phyloP scores from a whole-genome alignment of 2,329 filamentous ascomycete species.

The Alternaria sp. region DNA sequence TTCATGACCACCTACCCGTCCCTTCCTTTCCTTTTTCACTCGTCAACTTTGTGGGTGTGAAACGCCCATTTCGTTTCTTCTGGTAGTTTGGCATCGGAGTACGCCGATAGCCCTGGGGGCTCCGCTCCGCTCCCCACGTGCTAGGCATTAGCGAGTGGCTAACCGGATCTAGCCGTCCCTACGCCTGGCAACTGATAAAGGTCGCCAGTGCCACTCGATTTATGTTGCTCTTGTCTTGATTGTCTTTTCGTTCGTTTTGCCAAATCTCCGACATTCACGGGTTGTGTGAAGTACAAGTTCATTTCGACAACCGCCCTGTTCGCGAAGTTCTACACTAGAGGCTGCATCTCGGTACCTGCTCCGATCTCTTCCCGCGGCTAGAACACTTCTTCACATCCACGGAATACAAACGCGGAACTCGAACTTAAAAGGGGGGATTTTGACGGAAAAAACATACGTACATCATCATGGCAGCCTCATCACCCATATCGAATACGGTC shows the following conservation, averaged over 20 bases:
- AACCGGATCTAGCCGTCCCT: slow-evolving; percentile 11
- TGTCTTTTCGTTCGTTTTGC: neutral
- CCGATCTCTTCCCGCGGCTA: neutral
- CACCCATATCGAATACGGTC: slow-evolving; percentile 47
- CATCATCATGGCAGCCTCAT: slow-evolving; percentile 38
- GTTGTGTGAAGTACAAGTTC: neutral
- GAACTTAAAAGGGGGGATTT: neutral
- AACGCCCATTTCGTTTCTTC: slow-evolving; percentile 12
- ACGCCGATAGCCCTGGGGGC: slow-evolving; percentile 16
- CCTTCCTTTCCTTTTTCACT: neutral
- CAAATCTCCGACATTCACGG: neutral
- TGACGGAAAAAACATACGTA: neutral
- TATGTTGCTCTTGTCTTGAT: neutral
- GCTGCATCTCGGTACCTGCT: neutral
- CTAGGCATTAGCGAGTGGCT: slow-evolving; percentile 23
- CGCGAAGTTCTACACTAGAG: neutral
- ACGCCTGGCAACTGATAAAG: slow-evolving; percentile 23
- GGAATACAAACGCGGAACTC: neutral
- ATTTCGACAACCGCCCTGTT: neutral
- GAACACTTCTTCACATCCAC: neutral
- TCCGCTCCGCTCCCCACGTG: slow-evolving; percentile 22
- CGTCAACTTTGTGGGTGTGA: neutral
- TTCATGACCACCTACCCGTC: neutral
- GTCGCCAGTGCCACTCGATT: neutral
- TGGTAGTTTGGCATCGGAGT: slow-evolving; percentile 18